A percentile compares a stretch with the other conserved stretches of the same genome.
These are phyloP conservation scores for Coemansia sp. DNA, from an alignment of 192 early-diverging fungal genomes.

Conservation along the genomic window DNA sequence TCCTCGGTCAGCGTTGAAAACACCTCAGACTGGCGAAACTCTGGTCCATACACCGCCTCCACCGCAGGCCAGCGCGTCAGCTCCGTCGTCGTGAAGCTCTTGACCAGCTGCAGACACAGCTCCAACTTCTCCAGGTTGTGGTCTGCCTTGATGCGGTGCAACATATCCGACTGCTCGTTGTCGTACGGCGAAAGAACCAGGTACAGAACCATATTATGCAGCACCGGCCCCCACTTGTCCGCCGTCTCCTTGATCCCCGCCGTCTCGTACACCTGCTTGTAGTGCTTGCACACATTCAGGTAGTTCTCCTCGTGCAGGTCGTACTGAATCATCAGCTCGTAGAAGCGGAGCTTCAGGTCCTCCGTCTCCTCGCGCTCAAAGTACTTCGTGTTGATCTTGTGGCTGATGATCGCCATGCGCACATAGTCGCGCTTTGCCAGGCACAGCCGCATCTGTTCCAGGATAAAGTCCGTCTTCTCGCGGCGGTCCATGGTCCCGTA, in stretches of 20 bases:
- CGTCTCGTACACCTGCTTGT: conserved; percentile 87
- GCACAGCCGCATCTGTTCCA: conserved; percentile 97
- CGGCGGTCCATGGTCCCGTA: conserved; percentile 98
- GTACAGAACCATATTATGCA: conserved; percentile 83
- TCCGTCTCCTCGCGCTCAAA: conserved; percentile 81
- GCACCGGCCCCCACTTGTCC: conserved; percentile 67
- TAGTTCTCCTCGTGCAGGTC: conserved; percentile 89
- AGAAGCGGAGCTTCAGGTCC: conserved; percentile 87
- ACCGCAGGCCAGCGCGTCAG: conserved; percentile 95
- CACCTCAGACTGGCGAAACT: conserved; percentile 71
- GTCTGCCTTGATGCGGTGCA: conserved; percentile 84
- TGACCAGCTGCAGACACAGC: conserved; percentile 80
- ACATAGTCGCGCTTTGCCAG: conserved; percentile 92
- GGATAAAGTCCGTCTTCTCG: conserved; percentile 98
- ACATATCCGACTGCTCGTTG: conserved; percentile 94
- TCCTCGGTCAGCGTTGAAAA: conserved; percentile 73
- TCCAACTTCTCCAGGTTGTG: conserved; percentile 72
- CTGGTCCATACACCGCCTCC: conserved; percentile 81
- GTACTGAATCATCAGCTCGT: conserved; percentile 94
- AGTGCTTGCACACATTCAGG: conserved; percentile 91
- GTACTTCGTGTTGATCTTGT: conserved; percentile 94
- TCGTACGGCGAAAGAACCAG: conserved; percentile 88
- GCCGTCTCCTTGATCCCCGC: conserved; percentile 77
- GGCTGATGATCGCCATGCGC: conserved; percentile 89
- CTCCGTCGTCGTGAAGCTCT: conserved; percentile 89